These are phyloP conservation scores for Coemansia furcata DNA, from an alignment of 192 early-diverging fungal species.

Conservation along the genomic window DNA sequence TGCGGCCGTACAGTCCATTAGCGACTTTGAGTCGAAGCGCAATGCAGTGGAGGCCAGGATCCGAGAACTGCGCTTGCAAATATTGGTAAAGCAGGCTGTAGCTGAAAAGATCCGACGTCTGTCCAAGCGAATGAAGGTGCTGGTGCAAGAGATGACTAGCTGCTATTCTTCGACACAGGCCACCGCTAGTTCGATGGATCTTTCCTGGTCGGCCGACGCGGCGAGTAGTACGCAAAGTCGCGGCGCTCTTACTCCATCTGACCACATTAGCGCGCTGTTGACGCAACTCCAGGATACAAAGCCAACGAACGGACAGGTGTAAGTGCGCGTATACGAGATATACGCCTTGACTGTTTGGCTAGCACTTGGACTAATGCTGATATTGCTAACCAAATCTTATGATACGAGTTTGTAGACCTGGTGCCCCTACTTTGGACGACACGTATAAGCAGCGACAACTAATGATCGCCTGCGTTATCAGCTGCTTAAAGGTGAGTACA, in stretches of 20 bases:
- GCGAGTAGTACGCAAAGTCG: not conserved
- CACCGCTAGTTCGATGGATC: not conserved
- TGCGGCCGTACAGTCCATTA: slow-evolving; percentile 22
- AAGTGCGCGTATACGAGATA: not conserved
- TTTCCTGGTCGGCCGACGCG: not conserved
- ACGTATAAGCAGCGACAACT: slow-evolving; percentile 8
- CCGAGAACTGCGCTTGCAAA: slow-evolving; percentile 32
- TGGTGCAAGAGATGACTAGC: slow-evolving; percentile 31
- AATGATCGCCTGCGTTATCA: slow-evolving; percentile 29
- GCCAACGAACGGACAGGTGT: not conserved
- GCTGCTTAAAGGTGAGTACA: slow-evolving; percentile 27
- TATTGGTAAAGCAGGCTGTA: slow-evolving; percentile 37
- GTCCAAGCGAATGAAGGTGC: slow-evolving; percentile 21
- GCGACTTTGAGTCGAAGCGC: slow-evolving; percentile 17
- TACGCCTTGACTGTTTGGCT: not conserved
- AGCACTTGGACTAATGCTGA: not conserved
- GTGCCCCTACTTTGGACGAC: not conserved
- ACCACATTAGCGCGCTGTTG: not conserved
- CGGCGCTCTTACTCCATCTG: not conserved
- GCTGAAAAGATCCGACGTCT: slow-evolving; percentile 29
- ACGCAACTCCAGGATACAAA: not conserved
- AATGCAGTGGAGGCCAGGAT: slow-evolving; percentile 22
- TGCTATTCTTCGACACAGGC: not conserved
- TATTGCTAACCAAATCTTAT: not conserved
- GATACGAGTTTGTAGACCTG: not conserved